Evolutionary conservation across 306 rosid genomes (phyloP).

Genomic region (Cucumis melo): DNA sequence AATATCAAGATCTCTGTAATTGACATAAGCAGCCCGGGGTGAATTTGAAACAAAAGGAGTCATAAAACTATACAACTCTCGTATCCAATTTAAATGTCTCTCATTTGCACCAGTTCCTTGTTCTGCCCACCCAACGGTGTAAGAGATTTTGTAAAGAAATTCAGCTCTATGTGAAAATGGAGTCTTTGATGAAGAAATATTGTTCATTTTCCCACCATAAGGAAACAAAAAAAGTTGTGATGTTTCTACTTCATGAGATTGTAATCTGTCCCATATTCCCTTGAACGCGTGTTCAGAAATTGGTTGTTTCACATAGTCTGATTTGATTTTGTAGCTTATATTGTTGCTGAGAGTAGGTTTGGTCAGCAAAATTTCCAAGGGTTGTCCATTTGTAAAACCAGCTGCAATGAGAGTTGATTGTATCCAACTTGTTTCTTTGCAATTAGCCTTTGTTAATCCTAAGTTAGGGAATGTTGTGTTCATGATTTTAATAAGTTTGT

Average conservation of each 20-base stretch:
- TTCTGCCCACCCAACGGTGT: constrained; percentile 24
- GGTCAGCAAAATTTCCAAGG: constrained; percentile 28
- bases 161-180: constrained; percentile 71
- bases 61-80: not conserved
- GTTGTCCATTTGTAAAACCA: constrained; percentile 14
- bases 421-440: constrained; percentile 59
- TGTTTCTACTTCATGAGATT: constrained; percentile 19
- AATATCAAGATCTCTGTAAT: not conserved
- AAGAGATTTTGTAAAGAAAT: not conserved
- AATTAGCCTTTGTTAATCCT: constrained; percentile 30
- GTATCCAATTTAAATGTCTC: not conserved
- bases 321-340: constrained; percentile 48
- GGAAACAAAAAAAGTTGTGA: constrained; percentile 46
- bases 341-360: constrained; percentile 14
- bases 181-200: constrained; percentile 29
- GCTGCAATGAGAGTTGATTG: constrained; percentile 41
- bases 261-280: constrained; percentile 27
- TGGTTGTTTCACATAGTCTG: constrained; percentile 47
- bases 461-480: constrained; percentile 37
- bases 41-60: constrained; percentile 2
- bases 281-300: constrained; percentile 31
- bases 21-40: constrained; percentile 46
- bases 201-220: constrained; percentile 59
- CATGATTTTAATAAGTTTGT: constrained; percentile 26
- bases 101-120: not conserved